Percentiles rank a stretch among this genome's conserved stretches.
Conservation (phyloP, 306 rosid genomes). For the Gynostemma pentaphyllum region DNA sequence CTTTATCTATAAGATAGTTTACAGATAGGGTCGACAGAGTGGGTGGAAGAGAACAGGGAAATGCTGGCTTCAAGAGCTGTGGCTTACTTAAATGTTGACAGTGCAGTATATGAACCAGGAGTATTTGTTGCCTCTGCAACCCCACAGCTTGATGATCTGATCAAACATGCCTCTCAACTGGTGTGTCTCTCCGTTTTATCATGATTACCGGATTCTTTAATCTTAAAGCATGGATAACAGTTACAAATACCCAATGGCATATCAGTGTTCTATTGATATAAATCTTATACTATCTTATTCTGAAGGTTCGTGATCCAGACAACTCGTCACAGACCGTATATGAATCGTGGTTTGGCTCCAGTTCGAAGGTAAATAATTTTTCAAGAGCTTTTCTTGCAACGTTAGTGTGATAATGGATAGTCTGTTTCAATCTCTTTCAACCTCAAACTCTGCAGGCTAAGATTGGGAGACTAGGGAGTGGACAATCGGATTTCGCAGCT, state of each 20-base stretch:
- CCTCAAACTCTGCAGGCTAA: constrained; percentile 11
- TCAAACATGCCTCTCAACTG: constrained; percentile 49
- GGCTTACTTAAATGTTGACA: constrained; percentile 66
- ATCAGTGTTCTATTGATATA: not conserved
- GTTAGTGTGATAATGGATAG: not conserved
- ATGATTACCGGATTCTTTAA: not conserved
- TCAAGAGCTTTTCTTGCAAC: not conserved
- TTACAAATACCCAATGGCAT: too few species aligned
- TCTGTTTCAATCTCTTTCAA: not conserved
- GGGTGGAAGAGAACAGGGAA: constrained; percentile 76
- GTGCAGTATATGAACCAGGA: constrained; percentile 37
- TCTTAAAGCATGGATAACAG: not conserved
- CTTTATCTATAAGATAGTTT: constrained; percentile 10
- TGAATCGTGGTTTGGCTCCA: constrained; percentile 44
- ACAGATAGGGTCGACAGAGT: constrained; percentile 70
- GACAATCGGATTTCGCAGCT: constrained; percentile 59
- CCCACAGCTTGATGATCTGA: constrained; percentile 68
- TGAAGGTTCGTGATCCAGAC: constrained; percentile 59
- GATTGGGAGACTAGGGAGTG: constrained; percentile 57
- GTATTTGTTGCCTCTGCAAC: constrained; percentile 39
- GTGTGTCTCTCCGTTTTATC: constrained; percentile 16
- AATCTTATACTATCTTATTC: not conserved
- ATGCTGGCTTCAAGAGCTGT: constrained; percentile 55
- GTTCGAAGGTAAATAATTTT: constrained; percentile 29
- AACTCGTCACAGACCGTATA: constrained; percentile 52